Evolutionary conservation across 768 basidiomycete genomes (phyloP).

Genomic region (Rhizopogon vulgaris): DNA sequence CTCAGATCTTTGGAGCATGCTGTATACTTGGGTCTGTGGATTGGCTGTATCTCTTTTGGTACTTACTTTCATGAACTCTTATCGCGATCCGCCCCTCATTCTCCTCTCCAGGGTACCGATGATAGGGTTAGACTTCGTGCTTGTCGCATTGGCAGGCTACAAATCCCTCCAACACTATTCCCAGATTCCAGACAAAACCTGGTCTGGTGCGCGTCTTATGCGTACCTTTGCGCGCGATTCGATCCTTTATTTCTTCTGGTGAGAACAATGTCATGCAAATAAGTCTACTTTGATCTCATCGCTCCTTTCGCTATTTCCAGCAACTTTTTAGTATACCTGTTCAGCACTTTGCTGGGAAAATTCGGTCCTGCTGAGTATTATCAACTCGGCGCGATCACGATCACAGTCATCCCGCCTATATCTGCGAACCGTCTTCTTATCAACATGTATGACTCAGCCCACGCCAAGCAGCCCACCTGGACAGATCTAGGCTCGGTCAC

Average conservation of each 20-base stretch:
- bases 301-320: not conserved
- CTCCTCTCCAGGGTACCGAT: not conserved
- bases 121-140: conserved; percentile 2
- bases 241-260: conserved; percentile 4
- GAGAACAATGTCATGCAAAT: not conserved
- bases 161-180: conserved; percentile 5
- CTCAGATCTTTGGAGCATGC: not conserved
- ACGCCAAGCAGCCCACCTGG: not conserved
- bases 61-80: not conserved
- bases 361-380: not conserved
- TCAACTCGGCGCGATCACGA: not conserved
- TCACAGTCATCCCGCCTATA: not conserved
- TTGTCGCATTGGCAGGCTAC: conserved; percentile 2
- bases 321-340: conserved; percentile 1
- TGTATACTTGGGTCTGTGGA: not conserved
- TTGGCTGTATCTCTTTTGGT: conserved; percentile 6
- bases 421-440: not conserved
- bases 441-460: not conserved
- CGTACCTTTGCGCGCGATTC: conserved; percentile 1
- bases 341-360: not conserved
- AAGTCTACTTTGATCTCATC: not conserved
- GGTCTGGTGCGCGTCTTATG: conserved; percentile 5
- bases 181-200: conserved; percentile 1
- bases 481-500: no score
- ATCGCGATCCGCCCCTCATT: not conserved